Base-by-base conservation (phyloP, 768 basidiomycete species). In the Podaxis rugospora region DNA sequence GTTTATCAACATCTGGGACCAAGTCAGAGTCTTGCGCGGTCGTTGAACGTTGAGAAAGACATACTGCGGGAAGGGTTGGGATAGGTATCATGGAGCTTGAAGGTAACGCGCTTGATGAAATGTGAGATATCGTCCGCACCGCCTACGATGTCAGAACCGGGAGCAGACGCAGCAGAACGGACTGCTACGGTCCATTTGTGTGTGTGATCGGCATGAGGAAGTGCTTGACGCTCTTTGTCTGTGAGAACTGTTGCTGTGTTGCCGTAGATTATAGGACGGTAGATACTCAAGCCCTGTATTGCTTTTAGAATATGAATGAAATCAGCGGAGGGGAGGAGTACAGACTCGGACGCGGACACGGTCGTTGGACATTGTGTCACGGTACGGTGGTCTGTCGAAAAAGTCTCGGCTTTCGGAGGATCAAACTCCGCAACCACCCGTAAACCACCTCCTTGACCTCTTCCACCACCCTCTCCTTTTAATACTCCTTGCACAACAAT, bases 21-120 rank as follows among this genome's bases (percentile, higher is more conserved):
- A 52, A 61, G 14, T 62, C 44, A 67, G 44, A 27, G 28, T 51
- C 27, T 10, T 49, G 37, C n/a, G 40, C 21, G 57, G 36, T 14
- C 9, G 47, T 4, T 23, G 36, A 21, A 55, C 16, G 14, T 23
- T 21, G 25, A 50, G 23, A 23, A 36, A 49, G 46, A 79, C 88
- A 70, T 68, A 97, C 96, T 91, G 77, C 97, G 79, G 39, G 87
- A 87, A 2, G 95, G 93, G 70, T 89, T 94, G 2, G 93, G 75
- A 74, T 98, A 98, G 1, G 95, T 98, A 66, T 99, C 97, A 74
- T 99, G 96, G 55, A 99, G 75, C 73, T 94, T 96, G 86, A 99
- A 98, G 14, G 94, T 91, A 54, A 98, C 96, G 59, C 94, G 86
- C 71, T 96, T 98, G 71, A 99, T 87, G 70, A 96, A 93, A 67